Evolutionary conservation across 176 grass and related monocot species (phyloP).

Genomic region (Ampelocalamus luodianensis): DNA sequence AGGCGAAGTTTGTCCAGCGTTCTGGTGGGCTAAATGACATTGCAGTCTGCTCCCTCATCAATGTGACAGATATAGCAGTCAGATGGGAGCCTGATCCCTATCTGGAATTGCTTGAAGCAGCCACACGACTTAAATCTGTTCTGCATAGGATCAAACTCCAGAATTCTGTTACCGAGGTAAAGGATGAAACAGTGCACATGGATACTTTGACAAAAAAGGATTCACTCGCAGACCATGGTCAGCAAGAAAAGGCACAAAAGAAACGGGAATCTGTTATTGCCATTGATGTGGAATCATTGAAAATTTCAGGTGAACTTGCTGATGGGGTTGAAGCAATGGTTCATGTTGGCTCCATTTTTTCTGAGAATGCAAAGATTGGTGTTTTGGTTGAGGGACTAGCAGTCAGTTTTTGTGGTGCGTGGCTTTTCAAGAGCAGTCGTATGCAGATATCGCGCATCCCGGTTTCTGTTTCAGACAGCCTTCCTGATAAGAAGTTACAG

Average conservation of each 20-base stretch:
- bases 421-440: conserved; percentile 73
- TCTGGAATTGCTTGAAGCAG: conserved; percentile 78
- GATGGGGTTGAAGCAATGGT: conserved; percentile 90
- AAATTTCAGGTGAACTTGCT: conserved; percentile 83
- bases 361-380: conserved; percentile 97
- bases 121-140: conserved; percentile 71
- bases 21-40: conserved; percentile 70
- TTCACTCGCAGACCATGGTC: conserved; percentile 44
- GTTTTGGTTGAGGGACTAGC: conserved; percentile 80
- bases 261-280: conserved; percentile 91
- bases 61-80: conserved; percentile 73
- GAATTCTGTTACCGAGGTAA: conserved; percentile 60
- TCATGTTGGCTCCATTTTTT: conserved; percentile 89
- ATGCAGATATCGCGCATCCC: conserved; percentile 92
- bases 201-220: conserved; percentile 53
- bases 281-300: conserved; percentile 85
- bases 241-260: conserved; percentile 66
- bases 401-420: conserved; percentile 70
- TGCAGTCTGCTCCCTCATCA: conserved; percentile 82
- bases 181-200: conserved; percentile 66
- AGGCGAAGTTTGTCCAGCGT: conserved; percentile 88
- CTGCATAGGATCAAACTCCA: conserved; percentile 67
- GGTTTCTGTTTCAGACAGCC: conserved; percentile 64
- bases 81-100: conserved; percentile 87
- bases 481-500: conserved; percentile 70